Evolutionary conservation across 768 basidiomycete genomes (phyloP).

Genomic region (Suillus tomentosus): DNA sequence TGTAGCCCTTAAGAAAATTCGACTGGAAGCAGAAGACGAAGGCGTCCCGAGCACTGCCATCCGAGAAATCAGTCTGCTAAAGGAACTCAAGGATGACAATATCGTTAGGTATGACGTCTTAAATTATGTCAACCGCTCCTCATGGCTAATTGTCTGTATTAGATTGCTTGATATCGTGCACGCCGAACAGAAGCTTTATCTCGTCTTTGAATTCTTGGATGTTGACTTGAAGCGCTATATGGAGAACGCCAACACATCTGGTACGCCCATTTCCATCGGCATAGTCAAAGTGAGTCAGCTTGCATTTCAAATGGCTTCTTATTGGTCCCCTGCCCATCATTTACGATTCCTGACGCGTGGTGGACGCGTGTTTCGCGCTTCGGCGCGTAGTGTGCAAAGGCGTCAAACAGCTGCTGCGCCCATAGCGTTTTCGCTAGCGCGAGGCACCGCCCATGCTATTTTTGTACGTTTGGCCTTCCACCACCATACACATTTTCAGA

Average conservation of each 20-base stretch:
- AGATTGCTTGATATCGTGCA: conserved; percentile 97
- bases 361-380: conserved; percentile 24
- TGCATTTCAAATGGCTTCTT: not conserved
- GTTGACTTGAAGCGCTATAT: conserved; percentile 97
- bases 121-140: conserved; percentile 15
- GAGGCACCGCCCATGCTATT: not conserved
- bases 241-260: conserved; percentile 76
- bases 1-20: conserved; percentile 98
- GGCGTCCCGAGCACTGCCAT: conserved; percentile 98
- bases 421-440: not conserved
- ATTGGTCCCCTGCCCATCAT: conserved; percentile 7
- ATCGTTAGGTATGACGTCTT: conserved; percentile 74
- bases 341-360: conserved; percentile 30
- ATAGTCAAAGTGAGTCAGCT: conserved; percentile 74
- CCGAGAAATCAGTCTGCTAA: conserved; percentile 94
- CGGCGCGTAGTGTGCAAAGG: conserved; percentile 15
- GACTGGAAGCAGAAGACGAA: conserved; percentile 97
- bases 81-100: conserved; percentile 95
- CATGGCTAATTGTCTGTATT: conserved; percentile 12
- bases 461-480: not conserved
- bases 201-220: conserved; percentile 97
- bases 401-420: conserved; percentile 11
- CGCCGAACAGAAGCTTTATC: conserved; percentile 94
- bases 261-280: conserved; percentile 69
- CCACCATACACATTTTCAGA: conserved; percentile 6